Evolutionary conservation across 2,329 filamentous ascomycete genomes (phyloP).

Genomic region (Zymoseptoria passerinii): DNA sequence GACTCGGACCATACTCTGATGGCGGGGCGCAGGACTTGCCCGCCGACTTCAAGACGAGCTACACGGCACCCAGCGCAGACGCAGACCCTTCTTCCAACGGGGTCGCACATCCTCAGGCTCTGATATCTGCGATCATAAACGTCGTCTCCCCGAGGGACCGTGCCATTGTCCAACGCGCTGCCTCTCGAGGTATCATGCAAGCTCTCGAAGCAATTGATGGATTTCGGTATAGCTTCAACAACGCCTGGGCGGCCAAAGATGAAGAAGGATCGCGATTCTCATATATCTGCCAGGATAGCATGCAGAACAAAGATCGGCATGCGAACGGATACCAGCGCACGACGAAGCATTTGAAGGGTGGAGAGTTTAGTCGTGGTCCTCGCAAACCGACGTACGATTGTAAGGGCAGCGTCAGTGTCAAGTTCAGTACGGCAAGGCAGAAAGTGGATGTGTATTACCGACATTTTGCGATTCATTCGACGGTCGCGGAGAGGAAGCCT

Average conservation of each 20-base stretch:
- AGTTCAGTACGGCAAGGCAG: constrained; percentile 38
- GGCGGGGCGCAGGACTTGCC: constrained; percentile 25
- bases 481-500: constrained; percentile 38
- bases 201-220: constrained; percentile 39
- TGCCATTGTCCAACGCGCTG: constrained; percentile 39
- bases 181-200: constrained; percentile 39
- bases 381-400: constrained; percentile 43
- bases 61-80: constrained; percentile 7
- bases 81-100: background rate
- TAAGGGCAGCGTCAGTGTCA: constrained; percentile 40
- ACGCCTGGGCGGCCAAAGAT: constrained; percentile 39
- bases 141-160: constrained; percentile 32
- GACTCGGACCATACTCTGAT: constrained; percentile 24
- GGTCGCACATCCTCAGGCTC: constrained; percentile 15
- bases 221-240: constrained; percentile 43
- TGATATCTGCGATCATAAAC: constrained; percentile 17
- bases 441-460: constrained; percentile 40
- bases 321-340: constrained; percentile 33
- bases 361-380: constrained; percentile 13
- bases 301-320: constrained; percentile 44
- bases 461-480: constrained; percentile 40
- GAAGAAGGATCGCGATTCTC: constrained; percentile 41
- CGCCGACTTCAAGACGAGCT: constrained; percentile 20
- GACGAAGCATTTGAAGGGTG: constrained; percentile 20
- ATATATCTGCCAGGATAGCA: constrained; percentile 44